Evolutionary conservation across 345 rosid genomes (phyloP), one percentile per base, ranked within the genome.

Genomic region (Gossypium turneri): DNA sequence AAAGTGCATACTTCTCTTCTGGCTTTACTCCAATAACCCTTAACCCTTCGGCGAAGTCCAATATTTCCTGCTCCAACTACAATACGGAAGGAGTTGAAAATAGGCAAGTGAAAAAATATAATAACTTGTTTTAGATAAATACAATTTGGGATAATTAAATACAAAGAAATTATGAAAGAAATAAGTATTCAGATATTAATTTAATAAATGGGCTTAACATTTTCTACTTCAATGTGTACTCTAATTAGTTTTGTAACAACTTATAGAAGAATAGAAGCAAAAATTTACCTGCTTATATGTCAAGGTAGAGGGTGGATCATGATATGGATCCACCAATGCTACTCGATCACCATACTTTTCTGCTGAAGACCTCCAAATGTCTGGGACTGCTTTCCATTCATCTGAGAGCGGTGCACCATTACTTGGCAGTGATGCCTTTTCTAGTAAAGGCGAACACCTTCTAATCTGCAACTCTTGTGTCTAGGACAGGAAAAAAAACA

Each of bases 331-430:
- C 55, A 91, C 81, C 74, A 94, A n/a, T 0, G 98, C 98, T 70
- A 92, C 78, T 64, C 57, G 85, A 79, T 90, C 95, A 48, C 97
- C 98, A 62, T 85, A 89, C 81, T 91, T 92, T 53, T 94, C 90
- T 0, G 89, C 94, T 47, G 94, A 80, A 76, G 88, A 84, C 83
- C 97, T 91, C 97, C 98, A 94, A 65, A 94, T 87, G 73, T 94
- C 98, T 52, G 98, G 98, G 81, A 94, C 92, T 61, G 94, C 83
- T 76, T 78, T 85, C 98, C 92, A 92, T 51, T 91, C 91, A 72
- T 84, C 82, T 74, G 82, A 82, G 22, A 75, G 77, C 78, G 83
- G 70, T 55, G 74, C 78, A 76, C 75, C 82, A 72, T 59, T 79
- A 19, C 73, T 59, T 55, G 82, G 74, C 65, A 80, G 64, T 13